Percentiles rank a stretch among this genome's conserved stretches.
Evolutionary conservation across 768 basidiomycete species (phyloP).

Genomic region (Kwoniella pini): DNA sequence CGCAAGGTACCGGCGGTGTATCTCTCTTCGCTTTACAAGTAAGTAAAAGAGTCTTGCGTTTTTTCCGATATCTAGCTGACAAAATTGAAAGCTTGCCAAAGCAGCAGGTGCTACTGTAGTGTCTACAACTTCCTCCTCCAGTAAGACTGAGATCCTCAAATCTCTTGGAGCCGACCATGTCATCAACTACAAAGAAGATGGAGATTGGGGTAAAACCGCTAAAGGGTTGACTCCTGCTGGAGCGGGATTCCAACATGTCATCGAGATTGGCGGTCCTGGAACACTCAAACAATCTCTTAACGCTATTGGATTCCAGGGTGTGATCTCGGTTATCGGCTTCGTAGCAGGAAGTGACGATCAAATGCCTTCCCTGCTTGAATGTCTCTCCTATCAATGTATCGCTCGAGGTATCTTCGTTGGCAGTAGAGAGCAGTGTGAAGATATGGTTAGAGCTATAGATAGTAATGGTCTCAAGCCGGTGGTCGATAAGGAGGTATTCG

Average conservation of each 20-base stretch:
- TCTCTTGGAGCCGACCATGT: constrained; percentile 30
- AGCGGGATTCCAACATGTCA: constrained; percentile 29
- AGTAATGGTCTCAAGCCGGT: constrained; percentile 16
- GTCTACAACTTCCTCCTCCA: constrained; percentile 25
- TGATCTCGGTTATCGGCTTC: constrained; percentile 30
- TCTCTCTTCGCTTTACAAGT: constrained; percentile 33
- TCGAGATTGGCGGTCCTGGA: constrained; percentile 33
- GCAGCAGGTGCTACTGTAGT: constrained; percentile 28
- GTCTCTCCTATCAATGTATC: constrained; percentile 11
- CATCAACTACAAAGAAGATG: constrained; percentile 29
- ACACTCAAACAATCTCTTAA: constrained; percentile 28
- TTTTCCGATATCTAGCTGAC: not conserved
- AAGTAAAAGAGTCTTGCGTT: not conserved
- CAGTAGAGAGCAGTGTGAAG: constrained; percentile 11
- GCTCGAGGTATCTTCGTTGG: constrained; percentile 23
- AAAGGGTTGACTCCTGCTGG: constrained; percentile 19
- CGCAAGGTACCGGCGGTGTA: constrained; percentile 34
- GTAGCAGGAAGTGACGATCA: constrained; percentile 9
- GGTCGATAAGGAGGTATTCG: constrained; percentile 62
- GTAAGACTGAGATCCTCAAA: constrained; percentile 20
- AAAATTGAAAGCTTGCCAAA: constrained; percentile 23
- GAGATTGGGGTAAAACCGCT: constrained; percentile 24
- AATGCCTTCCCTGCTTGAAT: constrained; percentile 14
- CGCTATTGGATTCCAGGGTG: constrained; percentile 24
- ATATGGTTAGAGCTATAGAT: constrained; percentile 19